These are phyloP conservation scores for Linnemannia hyalina DNA, from an alignment of 192 early-diverging fungal genomes.

Conservation along the genomic window DNA sequence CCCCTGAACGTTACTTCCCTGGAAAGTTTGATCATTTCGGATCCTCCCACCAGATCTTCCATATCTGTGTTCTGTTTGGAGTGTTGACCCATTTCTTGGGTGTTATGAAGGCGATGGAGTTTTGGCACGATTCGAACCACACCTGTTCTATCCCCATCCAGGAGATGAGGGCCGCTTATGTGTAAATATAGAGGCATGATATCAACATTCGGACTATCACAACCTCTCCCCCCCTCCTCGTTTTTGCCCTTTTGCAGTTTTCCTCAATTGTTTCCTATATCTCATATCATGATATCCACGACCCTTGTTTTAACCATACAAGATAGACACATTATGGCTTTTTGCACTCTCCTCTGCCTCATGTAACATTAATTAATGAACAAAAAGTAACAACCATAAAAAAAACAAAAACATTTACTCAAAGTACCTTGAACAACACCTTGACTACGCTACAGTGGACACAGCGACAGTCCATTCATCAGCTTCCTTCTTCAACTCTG, in stretches of 20 bases:
- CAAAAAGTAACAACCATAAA: not conserved
- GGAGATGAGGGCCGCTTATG: conserved; percentile 25
- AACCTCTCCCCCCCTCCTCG: too few species aligned
- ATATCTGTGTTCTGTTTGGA: conserved; percentile 83
- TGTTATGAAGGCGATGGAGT: conserved; percentile 69
- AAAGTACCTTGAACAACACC: too few species aligned
- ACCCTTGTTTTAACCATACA: not conserved
- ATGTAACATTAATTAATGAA: not conserved
- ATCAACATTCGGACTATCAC: not conserved
- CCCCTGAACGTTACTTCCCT: conserved; percentile 91
- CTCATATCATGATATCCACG: not conserved
- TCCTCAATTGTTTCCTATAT: not conserved
- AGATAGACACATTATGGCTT: not conserved
- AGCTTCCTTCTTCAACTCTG: conserved; percentile 25
- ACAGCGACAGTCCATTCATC: conserved; percentile 40
- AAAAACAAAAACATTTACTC: not conserved
- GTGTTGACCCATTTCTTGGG: conserved; percentile 79
- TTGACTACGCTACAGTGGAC: conserved; percentile 4
- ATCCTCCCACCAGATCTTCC: conserved; percentile 93
- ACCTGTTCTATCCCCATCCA: conserved; percentile 38
- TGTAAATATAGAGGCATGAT: not conserved
- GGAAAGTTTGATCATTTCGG: conserved; percentile 86
- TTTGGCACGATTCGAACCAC: conserved; percentile 65
- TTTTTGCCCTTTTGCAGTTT: not conserved
- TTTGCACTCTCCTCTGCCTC: not conserved